Evolutionary conservation across 371 early-diverging fungal genomes (phyloP), one percentile per base, ranked within the genome.

Genomic region (Lichtheimia hyalospora): DNA sequence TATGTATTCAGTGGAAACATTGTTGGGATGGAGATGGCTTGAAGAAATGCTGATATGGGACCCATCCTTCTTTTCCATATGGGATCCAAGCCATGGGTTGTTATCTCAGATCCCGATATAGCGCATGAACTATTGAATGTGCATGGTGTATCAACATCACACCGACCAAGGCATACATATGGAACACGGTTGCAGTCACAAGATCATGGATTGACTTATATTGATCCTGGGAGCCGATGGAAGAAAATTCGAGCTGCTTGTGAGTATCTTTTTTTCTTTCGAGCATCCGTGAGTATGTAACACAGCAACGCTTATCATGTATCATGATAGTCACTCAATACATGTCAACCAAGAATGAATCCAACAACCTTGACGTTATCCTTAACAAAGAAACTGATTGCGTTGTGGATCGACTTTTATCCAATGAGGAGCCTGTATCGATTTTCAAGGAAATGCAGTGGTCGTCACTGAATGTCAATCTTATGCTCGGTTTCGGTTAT

Each of bases 1-100:
- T 52, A 27, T 14, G 52, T 52, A 52, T 16, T 14, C 14, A 27
- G 20, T 14, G n/a, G 34, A 12, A n/a, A 23, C 13, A 27, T 52
- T 16, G n/a, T n/a, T 54, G 59, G 20, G 3, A 55, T 18, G n/a
- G 7, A 3, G 25, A n/a, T 40, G 27, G 27, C 20, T 18, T 3
- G n/a, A 25, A 8, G 14, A 27, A 14, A 25, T 1, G 3, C 20
- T 24, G 14, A 10, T 4, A n/a, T 23, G n/a, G 16, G 27, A 13
- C 25, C 41, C 0, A 49, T 49, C 8, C 27, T 59, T 20, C 20
- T 21, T 18, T 23, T 68, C 23, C 6, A 54, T 12, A 63, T 68
- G 64, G 69, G 69, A 25, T 54, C 61, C 39, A 57, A 64, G 28
- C 44, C 52, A 16, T 68, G 64, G 64, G 41, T 68, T 16, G 27